These are phyloP conservation scores for Thymus mandschuricus DNA, from an alignment of 257 asterid species.

Conservation along the genomic window DNA sequence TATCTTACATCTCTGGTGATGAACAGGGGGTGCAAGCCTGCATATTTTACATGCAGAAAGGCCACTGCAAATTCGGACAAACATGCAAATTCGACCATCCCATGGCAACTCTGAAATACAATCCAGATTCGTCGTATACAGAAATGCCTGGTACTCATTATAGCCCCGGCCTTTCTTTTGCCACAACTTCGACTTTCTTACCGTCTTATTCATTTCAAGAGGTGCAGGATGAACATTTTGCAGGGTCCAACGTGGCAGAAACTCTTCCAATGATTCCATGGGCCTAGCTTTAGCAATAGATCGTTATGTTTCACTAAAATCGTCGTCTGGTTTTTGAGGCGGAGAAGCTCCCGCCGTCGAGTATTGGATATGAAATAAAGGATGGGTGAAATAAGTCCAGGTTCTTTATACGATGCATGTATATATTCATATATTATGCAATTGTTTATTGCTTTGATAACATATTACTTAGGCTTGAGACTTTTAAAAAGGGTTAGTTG, in stretches of 20 bases:
- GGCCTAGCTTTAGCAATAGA: constrained; percentile 32
- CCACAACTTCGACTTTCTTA: constrained; percentile 27
- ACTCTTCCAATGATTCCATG: constrained; percentile 38
- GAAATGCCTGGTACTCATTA: constrained; percentile 63
- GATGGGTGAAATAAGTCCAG: constrained; percentile 27
- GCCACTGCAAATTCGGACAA: constrained; percentile 79
- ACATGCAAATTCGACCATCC: constrained; percentile 92
- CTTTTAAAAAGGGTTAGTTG: constrained; percentile 14
- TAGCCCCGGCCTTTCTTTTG: constrained; percentile 29
- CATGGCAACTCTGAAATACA: constrained; percentile 48
- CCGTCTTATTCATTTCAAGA: constrained; percentile 50
- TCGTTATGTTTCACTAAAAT: constrained; percentile 27
- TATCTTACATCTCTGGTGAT: not conserved
- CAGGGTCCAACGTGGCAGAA: constrained; percentile 40
- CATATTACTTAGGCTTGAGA: constrained; percentile 15
- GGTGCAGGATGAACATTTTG: constrained; percentile 50
- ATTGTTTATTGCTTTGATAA: constrained; percentile 27
- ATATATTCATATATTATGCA: not conserved
- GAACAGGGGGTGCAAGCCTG: constrained; percentile 85
- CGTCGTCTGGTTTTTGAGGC: constrained; percentile 29
- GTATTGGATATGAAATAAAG: constrained; percentile 35
- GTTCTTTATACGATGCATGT: constrained; percentile 19
- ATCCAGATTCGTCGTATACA: constrained; percentile 50
- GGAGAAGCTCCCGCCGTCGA: constrained; percentile 24
- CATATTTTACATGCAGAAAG: constrained; percentile 78